A percentile compares a stretch with the other conserved stretches of the same genome.
These are phyloP conservation scores for Dothistroma pini DNA, from an alignment of 2,329 filamentous ascomycete species.

Conservation along the genomic window DNA sequence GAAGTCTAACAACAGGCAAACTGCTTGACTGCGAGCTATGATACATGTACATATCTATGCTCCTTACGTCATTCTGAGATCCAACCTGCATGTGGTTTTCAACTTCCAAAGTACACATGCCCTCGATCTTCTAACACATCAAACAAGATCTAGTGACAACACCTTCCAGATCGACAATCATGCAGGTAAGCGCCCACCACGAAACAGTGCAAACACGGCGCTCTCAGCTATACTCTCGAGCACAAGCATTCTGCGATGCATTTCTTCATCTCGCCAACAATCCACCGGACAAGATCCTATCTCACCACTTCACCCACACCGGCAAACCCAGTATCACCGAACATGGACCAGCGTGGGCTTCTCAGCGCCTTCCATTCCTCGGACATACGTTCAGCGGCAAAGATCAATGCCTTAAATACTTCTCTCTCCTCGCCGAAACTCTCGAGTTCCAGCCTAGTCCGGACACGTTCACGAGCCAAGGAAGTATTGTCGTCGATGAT, in stretches of 20 bases:
- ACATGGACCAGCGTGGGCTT: constrained; percentile 6
- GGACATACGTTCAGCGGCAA: constrained; percentile 4
- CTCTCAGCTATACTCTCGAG: neutral
- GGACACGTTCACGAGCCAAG: constrained; percentile 3
- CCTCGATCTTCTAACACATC: neutral
- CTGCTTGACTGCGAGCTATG: neutral
- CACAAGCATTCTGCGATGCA: constrained; percentile 5
- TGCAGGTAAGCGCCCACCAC: neutral
- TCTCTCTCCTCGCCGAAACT: neutral
- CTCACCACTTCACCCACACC: constrained; percentile 5
- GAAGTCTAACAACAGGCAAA: neutral
- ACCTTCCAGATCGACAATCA: neutral
- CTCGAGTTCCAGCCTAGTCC: constrained; percentile 2
- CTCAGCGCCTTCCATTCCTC: constrained; percentile 5
- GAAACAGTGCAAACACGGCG: neutral
- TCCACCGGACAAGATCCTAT: constrained; percentile 5
- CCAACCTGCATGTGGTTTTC: neutral
- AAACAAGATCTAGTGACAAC: neutral
- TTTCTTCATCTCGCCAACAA: constrained; percentile 4
- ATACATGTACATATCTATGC: neutral
- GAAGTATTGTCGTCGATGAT: constrained; percentile 3
- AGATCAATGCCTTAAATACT: neutral
- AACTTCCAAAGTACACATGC: neutral
- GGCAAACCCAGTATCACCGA: constrained; percentile 4
- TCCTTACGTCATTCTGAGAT: neutral